Evolutionary conservation across 192 early-diverging fungal genomes (phyloP).

Genomic region (Coemansia sp.): DNA sequence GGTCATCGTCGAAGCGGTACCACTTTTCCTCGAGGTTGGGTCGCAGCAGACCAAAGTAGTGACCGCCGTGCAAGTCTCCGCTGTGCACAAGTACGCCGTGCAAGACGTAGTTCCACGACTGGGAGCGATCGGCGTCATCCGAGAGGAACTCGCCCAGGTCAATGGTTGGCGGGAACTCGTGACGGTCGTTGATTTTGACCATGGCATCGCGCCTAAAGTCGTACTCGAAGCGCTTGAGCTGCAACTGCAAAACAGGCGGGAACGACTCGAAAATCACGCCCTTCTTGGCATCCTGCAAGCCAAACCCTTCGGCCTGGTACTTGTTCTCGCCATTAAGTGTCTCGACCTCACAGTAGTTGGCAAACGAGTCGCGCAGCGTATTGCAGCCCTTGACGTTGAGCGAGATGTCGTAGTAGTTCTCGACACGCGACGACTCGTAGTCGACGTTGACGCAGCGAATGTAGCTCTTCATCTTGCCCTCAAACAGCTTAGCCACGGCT

Average conservation of each 20-base stretch:
- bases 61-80: slow-evolving; percentile 90
- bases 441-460: slow-evolving; percentile 94
- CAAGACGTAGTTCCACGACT: slow-evolving; percentile 77
- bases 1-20: slow-evolving; percentile 97
- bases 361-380: slow-evolving; percentile 86
- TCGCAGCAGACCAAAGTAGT: slow-evolving; percentile 91
- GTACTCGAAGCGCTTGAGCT: slow-evolving; percentile 98
- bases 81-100: slow-evolving; percentile 98
- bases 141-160: slow-evolving; percentile 85
- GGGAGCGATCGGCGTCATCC: slow-evolving; percentile 64
- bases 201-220: slow-evolving; percentile 87
- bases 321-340: slow-evolving; percentile 96
- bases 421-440: slow-evolving; percentile 92
- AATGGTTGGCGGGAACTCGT: slow-evolving; percentile 89
- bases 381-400: slow-evolving; percentile 96
- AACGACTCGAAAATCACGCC: slow-evolving; percentile 93
- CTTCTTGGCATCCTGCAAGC: slow-evolving; percentile 95
- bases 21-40: slow-evolving; percentile 80
- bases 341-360: slow-evolving; percentile 88
- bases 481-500: slow-evolving; percentile 90
- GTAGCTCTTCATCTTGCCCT: slow-evolving; percentile 97
- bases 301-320: slow-evolving; percentile 93
- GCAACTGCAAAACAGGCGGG: slow-evolving; percentile 94
- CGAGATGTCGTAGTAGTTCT: slow-evolving; percentile 98
- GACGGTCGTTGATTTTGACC: slow-evolving; percentile 98